phyloP scores from a whole-genome alignment of 768 basidiomycete genomes.

The Lentinula lateritia region DNA sequence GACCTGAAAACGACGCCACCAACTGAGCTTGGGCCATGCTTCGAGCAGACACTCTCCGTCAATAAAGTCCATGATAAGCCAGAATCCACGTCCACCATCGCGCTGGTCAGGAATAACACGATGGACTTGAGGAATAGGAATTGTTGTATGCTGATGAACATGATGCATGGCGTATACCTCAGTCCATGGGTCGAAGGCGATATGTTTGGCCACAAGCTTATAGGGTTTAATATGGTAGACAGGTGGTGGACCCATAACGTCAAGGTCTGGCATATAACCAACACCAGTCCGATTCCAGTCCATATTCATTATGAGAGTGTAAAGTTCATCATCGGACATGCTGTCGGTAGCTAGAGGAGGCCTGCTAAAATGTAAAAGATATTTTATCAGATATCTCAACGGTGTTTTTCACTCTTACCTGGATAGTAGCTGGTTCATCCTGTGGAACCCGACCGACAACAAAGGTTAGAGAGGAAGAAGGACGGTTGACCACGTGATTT shows the following conservation, averaged over 20 bases:
- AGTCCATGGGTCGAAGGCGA: neutral
- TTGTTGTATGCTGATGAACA: conserved; percentile 4
- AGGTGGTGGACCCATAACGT: neutral
- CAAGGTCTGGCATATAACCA: neutral
- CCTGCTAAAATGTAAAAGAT: too few relatives aligned
- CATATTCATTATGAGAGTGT: neutral
- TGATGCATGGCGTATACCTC: neutral
- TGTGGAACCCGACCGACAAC: too few relatives aligned
- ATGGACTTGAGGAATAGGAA: conserved; percentile 15
- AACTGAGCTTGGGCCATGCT: conserved; percentile 14
- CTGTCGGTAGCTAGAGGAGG: neutral
- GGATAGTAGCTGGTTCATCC: too few relatives aligned
- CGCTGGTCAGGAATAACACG: conserved; percentile 2
- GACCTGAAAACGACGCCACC: conserved; percentile 11
- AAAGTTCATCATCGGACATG: conserved; percentile 1
- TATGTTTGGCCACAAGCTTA: neutral
- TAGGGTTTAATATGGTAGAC: neutral
- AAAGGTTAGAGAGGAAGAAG: too few relatives aligned
- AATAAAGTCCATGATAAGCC: conserved; percentile 22
- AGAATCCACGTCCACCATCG: neutral
- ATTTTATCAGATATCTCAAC: too few relatives aligned
- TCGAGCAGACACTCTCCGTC: conserved; percentile 12
- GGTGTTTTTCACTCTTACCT: too few relatives aligned
- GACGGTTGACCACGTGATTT: too few relatives aligned
- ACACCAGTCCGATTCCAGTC: neutral